Base-by-base conservation (phyloP, 768 basidiomycete genomes). In the Cystobasidium ongulense region DNA sequence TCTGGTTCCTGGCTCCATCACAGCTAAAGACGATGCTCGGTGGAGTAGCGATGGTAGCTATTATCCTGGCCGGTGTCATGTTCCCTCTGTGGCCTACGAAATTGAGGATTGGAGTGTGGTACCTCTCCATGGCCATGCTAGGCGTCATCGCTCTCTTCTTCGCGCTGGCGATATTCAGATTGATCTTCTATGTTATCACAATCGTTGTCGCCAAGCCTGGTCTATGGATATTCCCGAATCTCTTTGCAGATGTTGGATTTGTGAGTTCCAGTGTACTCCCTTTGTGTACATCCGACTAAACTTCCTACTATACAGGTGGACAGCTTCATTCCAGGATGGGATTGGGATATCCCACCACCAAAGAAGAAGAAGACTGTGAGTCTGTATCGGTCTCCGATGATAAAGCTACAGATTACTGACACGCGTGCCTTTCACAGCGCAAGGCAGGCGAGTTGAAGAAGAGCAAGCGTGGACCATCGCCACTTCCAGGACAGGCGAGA, bases 241-340 rank as follows among this genome's bases (percentile, higher is more conserved):
- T 99, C 36, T 98, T 99, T 77, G 96, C 95, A 17, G 95, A 99
- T 79, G 95, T 97, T 70, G 94, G 96, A 81, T 95, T 98, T 80
- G 96, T 99, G 80, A 82, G 95, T 88, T 10, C 25, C 57, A 35
- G 39, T 29, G 36, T 29, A 15, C 23, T 59, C 11, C 35, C 39
- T 63, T 35, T 57, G 23, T 46, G 36, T 52, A 33, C 46, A 1
- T 25, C 36, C 64, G 25, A 23, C 36, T 23, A 21, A 10, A 25
- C 36, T 76, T 29, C 59, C 18, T 64, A 10, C 23, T 65, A 36
- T 43, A 36, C 78, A 98, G 95, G 87, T 99, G 72, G 96, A 97
- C 57, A 96, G 93, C 1, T 99, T 98, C 82, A 90, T 95, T 77
- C 96, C 96, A 23, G 81, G 90, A 23, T 99, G 92, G 90, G 95